Evolutionary conservation across 169 alveolate genomes (phyloP).

Genomic region (Cryptosporidium ubiquitum): DNA sequence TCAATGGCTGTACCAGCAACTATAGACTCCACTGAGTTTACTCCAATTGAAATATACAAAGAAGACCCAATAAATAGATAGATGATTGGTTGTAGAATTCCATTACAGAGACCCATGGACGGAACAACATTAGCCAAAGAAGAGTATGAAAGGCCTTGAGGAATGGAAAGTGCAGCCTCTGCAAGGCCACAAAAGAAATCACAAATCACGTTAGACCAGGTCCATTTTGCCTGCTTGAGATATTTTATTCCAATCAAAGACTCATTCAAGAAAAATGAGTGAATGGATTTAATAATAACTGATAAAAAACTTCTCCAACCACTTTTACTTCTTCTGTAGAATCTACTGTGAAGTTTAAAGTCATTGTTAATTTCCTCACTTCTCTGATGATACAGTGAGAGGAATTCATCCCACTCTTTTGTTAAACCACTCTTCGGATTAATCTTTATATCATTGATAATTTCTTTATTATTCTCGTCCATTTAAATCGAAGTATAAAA

Average conservation of each 20-base stretch:
- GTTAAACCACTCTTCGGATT: slow-evolving; percentile 15
- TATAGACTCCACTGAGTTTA: slow-evolving; percentile 54
- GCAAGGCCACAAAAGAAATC: slow-evolving; percentile 66
- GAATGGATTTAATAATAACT: background rate
- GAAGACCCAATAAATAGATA: slow-evolving; percentile 52
- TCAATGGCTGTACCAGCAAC: slow-evolving; percentile 57
- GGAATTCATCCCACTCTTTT: slow-evolving; percentile 61
- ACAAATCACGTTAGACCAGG: slow-evolving; percentile 27
- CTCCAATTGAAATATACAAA: slow-evolving; percentile 48
- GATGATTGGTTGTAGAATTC: slow-evolving; percentile 53
- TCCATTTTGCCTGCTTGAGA: slow-evolving; percentile 29
- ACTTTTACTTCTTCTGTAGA: slow-evolving; percentile 36
- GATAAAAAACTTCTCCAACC: slow-evolving; percentile 48
- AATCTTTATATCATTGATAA: background rate
- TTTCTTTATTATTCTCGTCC: slow-evolving; percentile 3
- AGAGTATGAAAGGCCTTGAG: slow-evolving; percentile 58
- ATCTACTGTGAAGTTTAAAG: slow-evolving; percentile 49
- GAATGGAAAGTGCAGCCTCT: slow-evolving; percentile 69
- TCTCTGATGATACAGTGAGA: slow-evolving; percentile 21
- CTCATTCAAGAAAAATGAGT: slow-evolving; percentile 34
- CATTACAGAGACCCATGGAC: slow-evolving; percentile 62
- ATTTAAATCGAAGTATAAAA: slow-evolving; percentile 10
- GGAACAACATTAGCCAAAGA: slow-evolving; percentile 53
- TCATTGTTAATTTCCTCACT: slow-evolving; percentile 62
- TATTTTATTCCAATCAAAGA: slow-evolving; percentile 50